Evolutionary conservation across 768 basidiomycete species (phyloP).

Genomic region (Melanogaster broomeanus): DNA sequence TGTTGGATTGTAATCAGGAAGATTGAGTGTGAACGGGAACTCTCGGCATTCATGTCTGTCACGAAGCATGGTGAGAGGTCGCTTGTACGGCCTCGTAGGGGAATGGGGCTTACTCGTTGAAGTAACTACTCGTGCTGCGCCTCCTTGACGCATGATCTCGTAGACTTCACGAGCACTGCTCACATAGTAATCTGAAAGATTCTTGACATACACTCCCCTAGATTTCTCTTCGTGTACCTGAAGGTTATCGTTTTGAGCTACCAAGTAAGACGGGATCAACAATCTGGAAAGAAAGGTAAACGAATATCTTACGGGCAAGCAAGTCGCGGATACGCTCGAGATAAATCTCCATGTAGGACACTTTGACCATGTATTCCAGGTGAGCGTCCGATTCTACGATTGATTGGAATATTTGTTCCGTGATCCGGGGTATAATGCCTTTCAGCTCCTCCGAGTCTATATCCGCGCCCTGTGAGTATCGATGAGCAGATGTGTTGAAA

Average conservation of each 20-base stretch:
- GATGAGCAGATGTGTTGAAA: conserved; percentile 9
- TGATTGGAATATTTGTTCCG: conserved; percentile 98
- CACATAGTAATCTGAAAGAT: conserved; percentile 96
- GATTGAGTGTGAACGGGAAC: conserved; percentile 98
- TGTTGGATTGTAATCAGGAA: conserved; percentile 98
- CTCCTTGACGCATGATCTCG: conserved; percentile 98
- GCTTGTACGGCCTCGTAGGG: background rate
- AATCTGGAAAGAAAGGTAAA: background rate
- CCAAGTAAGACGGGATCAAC: conserved; percentile 10
- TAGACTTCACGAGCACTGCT: conserved; percentile 94
- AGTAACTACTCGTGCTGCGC: conserved; percentile 86
- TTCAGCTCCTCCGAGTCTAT: conserved; percentile 93
- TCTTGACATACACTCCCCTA: conserved; percentile 97
- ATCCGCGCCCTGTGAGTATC: conserved; percentile 77
- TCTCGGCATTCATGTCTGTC: conserved; percentile 98
- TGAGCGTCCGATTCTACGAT: conserved; percentile 95
- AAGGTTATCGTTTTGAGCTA: conserved; percentile 96
- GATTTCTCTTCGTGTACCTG: conserved; percentile 99
- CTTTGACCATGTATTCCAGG: conserved; percentile 98
- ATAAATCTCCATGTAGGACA: conserved; percentile 99
- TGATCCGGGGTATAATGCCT: conserved; percentile 97
- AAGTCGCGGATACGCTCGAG: conserved; percentile 94
- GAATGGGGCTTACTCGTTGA: conserved; percentile 77
- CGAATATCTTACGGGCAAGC: conserved; percentile 75
- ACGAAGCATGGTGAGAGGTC: conserved; percentile 4